These are phyloP conservation scores for Alternaria dauci DNA, from an alignment of 2,329 filamentous ascomycete genomes.

Conservation along the genomic window DNA sequence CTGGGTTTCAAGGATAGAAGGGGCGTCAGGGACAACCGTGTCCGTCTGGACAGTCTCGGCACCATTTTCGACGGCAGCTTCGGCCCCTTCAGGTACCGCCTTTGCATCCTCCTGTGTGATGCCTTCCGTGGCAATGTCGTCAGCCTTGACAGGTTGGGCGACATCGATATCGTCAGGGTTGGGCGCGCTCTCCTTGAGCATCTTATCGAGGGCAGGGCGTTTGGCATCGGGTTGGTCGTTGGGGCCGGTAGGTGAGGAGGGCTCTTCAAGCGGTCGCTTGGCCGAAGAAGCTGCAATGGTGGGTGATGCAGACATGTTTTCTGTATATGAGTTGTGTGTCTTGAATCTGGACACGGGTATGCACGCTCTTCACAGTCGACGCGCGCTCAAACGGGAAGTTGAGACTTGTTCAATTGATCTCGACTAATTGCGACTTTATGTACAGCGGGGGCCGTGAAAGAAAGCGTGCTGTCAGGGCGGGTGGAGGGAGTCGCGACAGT, in stretches of 20 bases:
- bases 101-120: conserved; percentile 40
- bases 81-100: conserved; percentile 31
- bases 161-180: conserved; percentile 59
- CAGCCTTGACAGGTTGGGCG: conserved; percentile 47
- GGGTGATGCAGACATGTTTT: conserved; percentile 57
- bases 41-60: conserved; percentile 72
- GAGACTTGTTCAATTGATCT: conserved; percentile 50
- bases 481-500: conserved; percentile 41
- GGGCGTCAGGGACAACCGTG: conserved; percentile 72
- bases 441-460: conserved; percentile 81
- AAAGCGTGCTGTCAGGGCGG: conserved; percentile 84
- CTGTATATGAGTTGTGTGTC: conserved; percentile 39
- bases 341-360: conserved; percentile 22
- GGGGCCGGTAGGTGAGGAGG: conserved; percentile 89
- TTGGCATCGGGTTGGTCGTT: conserved; percentile 97
- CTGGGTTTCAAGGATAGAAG: conserved; percentile 61
- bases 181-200: conserved; percentile 70
- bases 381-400: conserved; percentile 39
- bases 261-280: conserved; percentile 96
- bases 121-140: conserved; percentile 45
- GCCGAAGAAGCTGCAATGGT: conserved; percentile 67
- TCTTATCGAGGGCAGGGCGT: conserved; percentile 93
- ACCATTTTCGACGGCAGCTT: conserved; percentile 54
- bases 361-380: conserved; percentile 44
- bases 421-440: conserved; percentile 60